Evolutionary conservation across 495 filamentous ascomycete species (phyloP), one percentile per base, ranked within the genome.

Genomic region (Poronia punctata): DNA sequence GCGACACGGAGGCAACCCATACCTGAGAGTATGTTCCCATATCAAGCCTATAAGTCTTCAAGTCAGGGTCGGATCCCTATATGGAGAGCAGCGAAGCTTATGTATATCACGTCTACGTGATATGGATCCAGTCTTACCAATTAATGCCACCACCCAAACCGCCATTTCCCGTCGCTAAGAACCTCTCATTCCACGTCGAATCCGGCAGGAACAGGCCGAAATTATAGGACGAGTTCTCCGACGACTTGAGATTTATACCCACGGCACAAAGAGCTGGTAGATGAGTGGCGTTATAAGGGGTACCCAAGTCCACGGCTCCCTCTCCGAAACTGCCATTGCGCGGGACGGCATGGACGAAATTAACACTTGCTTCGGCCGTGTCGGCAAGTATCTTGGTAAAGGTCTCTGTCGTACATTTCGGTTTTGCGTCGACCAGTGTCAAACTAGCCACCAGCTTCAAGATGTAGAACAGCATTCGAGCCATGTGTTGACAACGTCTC

Each of bases 161-260:
- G 4, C 74, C 74, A 45, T 78, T 78, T 2, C 76, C 76, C 0
- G 75, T 79, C 7, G 65, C 62, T 28, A 78, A 31, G 46, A 78
- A 72, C 4, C 74, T 65, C 6, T 70, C 68, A 19, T 59, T 65
- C 48, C 70, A 80, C 2, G 46, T 53, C 7, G 61, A 46, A 14
- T 48, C 48, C 1, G 72, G 75, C 11, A 76, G 49, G 50, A 74
- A 71, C 4, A 76, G 44, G 2, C 71, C 72, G 32, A 75, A 69
- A 26, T 67, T 64, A 43, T 66, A 74, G n/a, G 52, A 60, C 7
- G 65, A 68, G 24, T 41, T 59, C 7, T 55, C 22, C 9, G 67
- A 71, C 4, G 65, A 70, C 7, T 52, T 55, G 8, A 73, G 67
- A 18, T 69, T 66, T 39, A 75, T 48, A 0, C 53, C 54, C 2